A percentile compares a stretch with the other conserved stretches of the same genome.
Conservation (phyloP, 306 rosid genomes). For the Acacia melanoxylon region DNA sequence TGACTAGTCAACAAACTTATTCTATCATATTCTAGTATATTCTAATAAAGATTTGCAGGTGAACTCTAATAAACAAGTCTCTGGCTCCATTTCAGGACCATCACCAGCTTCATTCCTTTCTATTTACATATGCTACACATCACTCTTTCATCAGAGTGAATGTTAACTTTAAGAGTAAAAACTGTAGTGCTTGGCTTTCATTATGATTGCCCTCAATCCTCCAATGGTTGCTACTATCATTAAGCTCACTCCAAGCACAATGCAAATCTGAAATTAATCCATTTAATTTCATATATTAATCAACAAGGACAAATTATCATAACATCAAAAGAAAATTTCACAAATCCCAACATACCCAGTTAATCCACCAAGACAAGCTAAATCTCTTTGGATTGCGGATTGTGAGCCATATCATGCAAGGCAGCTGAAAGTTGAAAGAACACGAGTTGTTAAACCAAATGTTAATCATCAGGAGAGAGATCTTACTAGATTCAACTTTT, state of each 20-base stretch:
- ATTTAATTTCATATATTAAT: not conserved
- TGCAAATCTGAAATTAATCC: constrained; percentile 55
- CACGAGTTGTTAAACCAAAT: not conserved
- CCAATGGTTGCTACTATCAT: constrained; percentile 75
- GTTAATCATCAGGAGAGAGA: not conserved
- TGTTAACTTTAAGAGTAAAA: constrained; percentile 55
- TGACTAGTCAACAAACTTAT: too few species aligned
- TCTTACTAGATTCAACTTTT: not conserved
- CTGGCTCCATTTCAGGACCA: not conserved
- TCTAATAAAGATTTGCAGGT: not conserved
- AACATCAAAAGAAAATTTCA: not conserved
- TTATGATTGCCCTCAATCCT: constrained; percentile 68
- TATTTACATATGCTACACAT: not conserved
- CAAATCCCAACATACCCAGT: constrained; percentile 51
- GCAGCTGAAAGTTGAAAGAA: constrained; percentile 58
- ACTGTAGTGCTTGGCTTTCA: constrained; percentile 47
- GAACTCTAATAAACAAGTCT: not conserved
- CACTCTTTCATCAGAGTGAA: not conserved
- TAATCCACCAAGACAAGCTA: constrained; percentile 74
- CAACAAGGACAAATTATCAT: not conserved
- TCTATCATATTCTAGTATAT: too few species aligned
- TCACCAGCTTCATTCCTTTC: not conserved
- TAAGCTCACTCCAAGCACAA: constrained; percentile 58
- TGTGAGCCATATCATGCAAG: constrained; percentile 83
- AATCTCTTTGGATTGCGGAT: constrained; percentile 71